Conservation (phyloP, 768 basidiomycete genomes). For the Phlebiopsis gigantea region DNA sequence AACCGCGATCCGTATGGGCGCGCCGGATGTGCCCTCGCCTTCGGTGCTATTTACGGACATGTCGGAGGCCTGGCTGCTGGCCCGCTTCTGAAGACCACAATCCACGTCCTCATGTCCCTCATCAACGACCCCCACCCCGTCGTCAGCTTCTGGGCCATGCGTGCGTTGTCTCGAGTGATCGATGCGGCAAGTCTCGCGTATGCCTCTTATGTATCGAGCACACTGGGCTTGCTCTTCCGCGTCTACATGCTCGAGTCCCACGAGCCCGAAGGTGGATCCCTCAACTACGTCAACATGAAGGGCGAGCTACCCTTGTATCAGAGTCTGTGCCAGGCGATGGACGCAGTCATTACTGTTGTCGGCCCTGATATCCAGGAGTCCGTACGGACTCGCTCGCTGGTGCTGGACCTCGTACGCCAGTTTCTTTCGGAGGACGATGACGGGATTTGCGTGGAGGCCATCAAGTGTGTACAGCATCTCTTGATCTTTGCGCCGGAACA, state of each 20-base stretch:
- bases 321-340: constrained; percentile 85
- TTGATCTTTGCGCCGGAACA: constrained; percentile 91
- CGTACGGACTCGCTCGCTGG: constrained; percentile 66
- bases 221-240: constrained; percentile 86
- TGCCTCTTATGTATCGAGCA: constrained; percentile 81
- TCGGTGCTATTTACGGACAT: constrained; percentile 86
- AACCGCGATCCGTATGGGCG: constrained; percentile 91
- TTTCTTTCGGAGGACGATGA: constrained; percentile 86
- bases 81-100: constrained; percentile 90
- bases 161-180: constrained; percentile 80
- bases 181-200: constrained; percentile 90
- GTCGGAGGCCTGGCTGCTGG: constrained; percentile 95
- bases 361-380: constrained; percentile 96
- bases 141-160: constrained; percentile 91
- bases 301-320: constrained; percentile 92
- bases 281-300: constrained; percentile 76
- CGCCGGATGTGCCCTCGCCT: constrained; percentile 89
- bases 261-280: constrained; percentile 86
- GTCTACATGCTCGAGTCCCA: constrained; percentile 88
- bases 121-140: constrained; percentile 95
- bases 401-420: constrained; percentile 83
- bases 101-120: constrained; percentile 92
- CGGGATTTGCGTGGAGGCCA: constrained; percentile 85
- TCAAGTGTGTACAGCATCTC: constrained; percentile 94
- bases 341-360: constrained; percentile 88